Evolutionary conservation across 345 rosid species (phyloP).

Genomic region (Rhodamnia argentea): DNA sequence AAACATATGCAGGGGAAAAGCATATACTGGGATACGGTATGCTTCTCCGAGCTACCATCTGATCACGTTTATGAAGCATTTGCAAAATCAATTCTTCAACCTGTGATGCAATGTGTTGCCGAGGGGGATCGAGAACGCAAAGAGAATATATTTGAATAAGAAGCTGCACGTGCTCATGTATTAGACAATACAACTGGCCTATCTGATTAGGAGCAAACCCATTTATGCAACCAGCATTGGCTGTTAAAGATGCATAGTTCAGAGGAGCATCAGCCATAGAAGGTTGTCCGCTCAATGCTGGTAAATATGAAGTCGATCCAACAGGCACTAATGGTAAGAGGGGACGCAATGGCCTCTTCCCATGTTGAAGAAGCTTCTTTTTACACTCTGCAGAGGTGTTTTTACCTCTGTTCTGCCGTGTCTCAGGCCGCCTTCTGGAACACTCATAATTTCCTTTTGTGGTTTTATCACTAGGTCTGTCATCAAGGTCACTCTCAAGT

Average conservation of each 20-base stretch:
- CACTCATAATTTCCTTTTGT: constrained; percentile 13
- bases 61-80: constrained; percentile 54
- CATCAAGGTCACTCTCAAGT: constrained; percentile 84
- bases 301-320: constrained; percentile 18
- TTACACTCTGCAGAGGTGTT: constrained; percentile 31
- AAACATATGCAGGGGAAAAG: constrained; percentile 30
- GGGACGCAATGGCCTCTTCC: constrained; percentile 67
- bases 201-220: constrained; percentile 66
- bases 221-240: constrained; percentile 20
- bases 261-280: constrained; percentile 15
- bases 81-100: constrained; percentile 59
- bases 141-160: constrained; percentile 84
- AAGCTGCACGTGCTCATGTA: constrained; percentile 84
- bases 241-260: constrained; percentile 9
- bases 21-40: constrained; percentile 39
- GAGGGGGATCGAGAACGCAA: constrained; percentile 60
- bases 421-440: constrained; percentile 51
- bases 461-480: constrained; percentile 23
- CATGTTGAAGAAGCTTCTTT: constrained; percentile 42
- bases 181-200: constrained; percentile 67
- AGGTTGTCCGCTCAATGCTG: constrained; percentile 12
- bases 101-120: constrained; percentile 56
- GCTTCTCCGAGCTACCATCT: constrained; percentile 32
- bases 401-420: constrained; percentile 73
- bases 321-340: constrained; percentile 53